Evolutionary conservation across 2,329 filamentous ascomycete species (phyloP), one percentile per base, ranked within the genome.

Genomic region (Arthrobotrys iridis): DNA sequence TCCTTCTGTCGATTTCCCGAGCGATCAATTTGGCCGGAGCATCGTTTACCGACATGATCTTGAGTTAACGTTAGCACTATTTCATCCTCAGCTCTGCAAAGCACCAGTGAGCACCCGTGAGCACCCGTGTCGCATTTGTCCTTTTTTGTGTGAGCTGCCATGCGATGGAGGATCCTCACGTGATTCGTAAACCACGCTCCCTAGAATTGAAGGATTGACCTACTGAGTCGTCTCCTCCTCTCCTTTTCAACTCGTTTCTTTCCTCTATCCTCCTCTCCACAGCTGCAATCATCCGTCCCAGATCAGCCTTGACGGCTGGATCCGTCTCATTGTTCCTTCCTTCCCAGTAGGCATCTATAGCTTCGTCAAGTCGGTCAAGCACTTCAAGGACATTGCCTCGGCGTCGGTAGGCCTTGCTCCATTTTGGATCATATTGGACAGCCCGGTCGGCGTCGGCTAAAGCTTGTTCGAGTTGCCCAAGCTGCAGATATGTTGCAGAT

Each of bases 331-430:
- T 73, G 26, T 71, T 59, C 28, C 77, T 55, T 13, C 77, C 77
- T 43, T 78, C 75, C 35, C 65, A 73, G 33, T 78, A 79, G 4
- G 74, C 70, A 28, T 73, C 75, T 11, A 77, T 75, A 13, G 78
- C 78, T 11, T 79, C 77, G 3, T 52, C 45, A 35, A 77, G 74
- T 3, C 70, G 73, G 41, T 78, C 78, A 52, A 79, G 77, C 2
- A 76, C 77, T 35, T 78, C 78, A 28, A 79, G 68, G 46, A 78
- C 78, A 46, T 77, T 78, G 4, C 71, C 78, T 26, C 78, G 78
- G n/a, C 78, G 68, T 24, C 78, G 67, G 26, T 78, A 78, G 0
- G 77, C 78, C 11, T 79, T 79, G 8, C 77, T 65, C 78, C 78
- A 79, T 59, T 67, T 79, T 2, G 78, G 77, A 46, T 79, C 77